Percentiles rank a stretch among this genome's conserved stretches.
Conservation (phyloP, 257 asterid genomes). For the Striga asiatica region DNA sequence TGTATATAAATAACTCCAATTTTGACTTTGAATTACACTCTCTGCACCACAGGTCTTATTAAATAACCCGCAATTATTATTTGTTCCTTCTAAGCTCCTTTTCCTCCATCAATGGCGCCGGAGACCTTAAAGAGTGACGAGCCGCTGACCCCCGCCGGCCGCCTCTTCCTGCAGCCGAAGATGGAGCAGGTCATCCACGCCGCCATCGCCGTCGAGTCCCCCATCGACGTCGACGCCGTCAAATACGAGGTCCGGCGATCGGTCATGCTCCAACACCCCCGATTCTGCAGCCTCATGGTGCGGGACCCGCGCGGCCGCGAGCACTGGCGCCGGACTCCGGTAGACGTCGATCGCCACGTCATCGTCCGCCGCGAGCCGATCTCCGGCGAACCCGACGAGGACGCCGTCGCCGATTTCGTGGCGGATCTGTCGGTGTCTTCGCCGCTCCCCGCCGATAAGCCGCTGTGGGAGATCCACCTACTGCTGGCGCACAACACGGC, state of each 20-base stretch:
- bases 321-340: conserved; percentile 45
- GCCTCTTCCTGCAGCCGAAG: conserved; percentile 41
- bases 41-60: too few species aligned
- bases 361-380: conserved; percentile 25
- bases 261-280: conserved; percentile 41
- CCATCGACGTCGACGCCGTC: conserved; percentile 33
- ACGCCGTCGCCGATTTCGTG: conserved; percentile 53
- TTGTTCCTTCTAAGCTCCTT: neutral
- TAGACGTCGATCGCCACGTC: conserved; percentile 52
- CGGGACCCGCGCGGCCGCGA: conserved; percentile 45
- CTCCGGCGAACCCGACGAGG: conserved; percentile 41
- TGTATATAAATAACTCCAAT: too few species aligned
- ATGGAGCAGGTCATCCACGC: conserved; percentile 43
- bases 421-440: conserved; percentile 61
- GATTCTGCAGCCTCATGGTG: conserved; percentile 65
- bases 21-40: too few species aligned
- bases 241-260: conserved; percentile 31
- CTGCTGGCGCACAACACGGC: conserved; percentile 42
- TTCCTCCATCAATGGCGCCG: neutral
- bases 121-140: conserved; percentile 24
- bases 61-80: too few species aligned
- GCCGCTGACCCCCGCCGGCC: conserved; percentile 71
- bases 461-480: conserved; percentile 74
- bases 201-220: conserved; percentile 25
- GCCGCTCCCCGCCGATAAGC: conserved; percentile 57